Evolutionary conservation across 805 yeast species (phyloP).

Genomic region (Metschnikowia picachoensis): DNA sequence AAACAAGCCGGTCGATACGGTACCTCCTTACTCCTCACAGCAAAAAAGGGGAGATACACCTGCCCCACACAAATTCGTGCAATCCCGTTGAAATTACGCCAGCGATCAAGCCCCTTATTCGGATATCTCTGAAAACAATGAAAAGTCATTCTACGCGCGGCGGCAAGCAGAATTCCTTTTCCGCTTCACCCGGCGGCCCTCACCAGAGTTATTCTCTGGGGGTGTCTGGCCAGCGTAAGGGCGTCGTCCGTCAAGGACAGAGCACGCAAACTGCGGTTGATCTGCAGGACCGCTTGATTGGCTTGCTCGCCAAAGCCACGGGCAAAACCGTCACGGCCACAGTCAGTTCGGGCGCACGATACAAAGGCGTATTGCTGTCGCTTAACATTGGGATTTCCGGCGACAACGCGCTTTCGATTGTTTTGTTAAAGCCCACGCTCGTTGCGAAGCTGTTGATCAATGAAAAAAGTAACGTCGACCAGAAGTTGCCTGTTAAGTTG

Average conservation of each 20-base stretch:
- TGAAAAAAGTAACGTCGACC: slow-evolving; percentile 26
- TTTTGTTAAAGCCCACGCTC: slow-evolving; percentile 49
- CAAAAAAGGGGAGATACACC: too few species aligned
- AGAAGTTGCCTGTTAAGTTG: slow-evolving; percentile 42
- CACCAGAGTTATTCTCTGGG: not conserved
- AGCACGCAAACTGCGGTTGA: not conserved
- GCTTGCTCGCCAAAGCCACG: slow-evolving; percentile 25
- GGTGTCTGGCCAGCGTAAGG: slow-evolving; percentile 4
- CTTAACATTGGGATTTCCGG: slow-evolving; percentile 33
- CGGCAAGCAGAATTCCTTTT: slow-evolving; percentile 6
- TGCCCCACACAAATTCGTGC: too few species aligned
- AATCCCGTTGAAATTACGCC: too few species aligned
- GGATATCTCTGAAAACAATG: not conserved
- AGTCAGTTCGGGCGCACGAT: slow-evolving; percentile 56
- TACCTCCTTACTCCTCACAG: too few species aligned
- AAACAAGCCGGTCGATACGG: too few species aligned
- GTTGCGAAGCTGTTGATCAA: slow-evolving; percentile 22
- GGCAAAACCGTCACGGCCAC: slow-evolving; percentile 56
- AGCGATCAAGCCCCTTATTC: too few species aligned
- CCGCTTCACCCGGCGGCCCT: not conserved
- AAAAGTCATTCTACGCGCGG: slow-evolving; percentile 11
- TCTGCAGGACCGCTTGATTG: slow-evolving; percentile 5
- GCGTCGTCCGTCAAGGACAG: not conserved
- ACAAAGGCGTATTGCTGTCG: slow-evolving; percentile 56
- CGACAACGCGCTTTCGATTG: slow-evolving; percentile 49